A percentile compares a stretch with the other conserved stretches of the same genome.
phyloP scores from a whole-genome alignment of 2,329 filamentous ascomycete species.

The Trichoderma simmonsii region DNA sequence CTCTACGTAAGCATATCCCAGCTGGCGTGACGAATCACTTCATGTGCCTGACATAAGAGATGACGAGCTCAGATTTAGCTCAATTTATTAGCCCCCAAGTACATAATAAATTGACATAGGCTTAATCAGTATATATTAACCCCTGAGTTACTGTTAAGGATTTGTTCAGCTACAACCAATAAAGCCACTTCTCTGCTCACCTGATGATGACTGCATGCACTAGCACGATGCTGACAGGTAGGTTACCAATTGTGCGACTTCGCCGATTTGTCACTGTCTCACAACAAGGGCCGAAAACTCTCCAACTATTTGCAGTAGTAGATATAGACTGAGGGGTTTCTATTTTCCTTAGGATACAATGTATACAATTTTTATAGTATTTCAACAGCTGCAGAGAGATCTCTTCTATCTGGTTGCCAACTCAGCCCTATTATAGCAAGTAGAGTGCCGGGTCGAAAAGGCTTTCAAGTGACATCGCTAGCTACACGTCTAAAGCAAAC shows the following conservation, averaged over 20 bases:
- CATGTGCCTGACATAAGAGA: neutral
- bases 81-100: neutral
- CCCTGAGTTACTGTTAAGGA: neutral
- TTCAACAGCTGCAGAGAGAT: neutral
- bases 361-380: neutral
- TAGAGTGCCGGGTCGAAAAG: neutral
- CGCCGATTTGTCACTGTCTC: neutral
- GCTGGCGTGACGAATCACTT: neutral
- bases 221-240: neutral
- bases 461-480: too few relatives aligned
- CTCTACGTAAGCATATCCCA: neutral
- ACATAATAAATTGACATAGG: neutral
- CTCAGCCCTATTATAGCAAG: neutral
- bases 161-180: neutral
- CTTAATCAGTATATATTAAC: neutral
- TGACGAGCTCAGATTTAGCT: neutral
- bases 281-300: neutral
- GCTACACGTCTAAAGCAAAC: too few relatives aligned
- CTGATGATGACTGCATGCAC: neutral
- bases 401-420: neutral
- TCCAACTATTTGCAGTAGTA: neutral
- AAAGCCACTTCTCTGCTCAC: neutral
- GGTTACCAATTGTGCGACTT: neutral
- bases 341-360: neutral
- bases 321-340: neutral